phyloP scores from a whole-genome alignment of 2,329 filamentous ascomycete species.

The Colletotrichum nymphaeae region DNA sequence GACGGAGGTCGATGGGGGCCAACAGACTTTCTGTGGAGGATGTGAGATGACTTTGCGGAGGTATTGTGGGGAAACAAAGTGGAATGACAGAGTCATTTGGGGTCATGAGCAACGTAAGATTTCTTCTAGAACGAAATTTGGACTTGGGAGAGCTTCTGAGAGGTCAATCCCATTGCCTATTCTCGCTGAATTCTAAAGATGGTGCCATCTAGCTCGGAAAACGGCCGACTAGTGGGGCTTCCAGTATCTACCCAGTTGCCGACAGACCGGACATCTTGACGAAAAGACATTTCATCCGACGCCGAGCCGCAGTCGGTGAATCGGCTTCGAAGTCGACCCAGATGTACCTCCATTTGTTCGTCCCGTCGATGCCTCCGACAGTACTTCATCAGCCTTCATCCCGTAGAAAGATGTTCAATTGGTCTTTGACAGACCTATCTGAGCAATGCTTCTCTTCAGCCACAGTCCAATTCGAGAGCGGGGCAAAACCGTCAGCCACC shows the following conservation, averaged over 20 bases:
- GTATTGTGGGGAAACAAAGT: constrained; percentile 18
- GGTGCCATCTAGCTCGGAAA: not conserved
- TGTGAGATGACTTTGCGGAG: constrained; percentile 28
- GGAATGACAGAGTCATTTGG: constrained; percentile 4
- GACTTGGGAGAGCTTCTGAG: not conserved
- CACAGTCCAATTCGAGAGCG: not conserved
- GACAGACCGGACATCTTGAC: not conserved
- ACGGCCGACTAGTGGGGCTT: not conserved
- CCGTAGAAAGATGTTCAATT: not conserved
- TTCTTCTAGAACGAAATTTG: not conserved
- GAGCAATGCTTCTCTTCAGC: not conserved
- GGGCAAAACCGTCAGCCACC: not conserved
- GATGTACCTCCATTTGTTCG: not conserved
- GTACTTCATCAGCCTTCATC: not conserved
- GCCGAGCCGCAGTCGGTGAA: not conserved
- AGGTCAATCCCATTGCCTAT: not conserved
- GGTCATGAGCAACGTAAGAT: constrained; percentile 5
- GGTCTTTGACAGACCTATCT: not conserved
- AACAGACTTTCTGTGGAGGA: constrained; percentile 22
- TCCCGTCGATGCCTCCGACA: not conserved
- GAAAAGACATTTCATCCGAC: not conserved
- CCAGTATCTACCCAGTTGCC: not conserved
- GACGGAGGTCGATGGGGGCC: not conserved
- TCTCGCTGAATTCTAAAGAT: not conserved
- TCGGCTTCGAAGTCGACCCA: not conserved